Evolutionary conservation across 2,329 filamentous ascomycete species (phyloP), one percentile per base, ranked within the genome.

Genomic region (Calonectria pseudoreteaudii): DNA sequence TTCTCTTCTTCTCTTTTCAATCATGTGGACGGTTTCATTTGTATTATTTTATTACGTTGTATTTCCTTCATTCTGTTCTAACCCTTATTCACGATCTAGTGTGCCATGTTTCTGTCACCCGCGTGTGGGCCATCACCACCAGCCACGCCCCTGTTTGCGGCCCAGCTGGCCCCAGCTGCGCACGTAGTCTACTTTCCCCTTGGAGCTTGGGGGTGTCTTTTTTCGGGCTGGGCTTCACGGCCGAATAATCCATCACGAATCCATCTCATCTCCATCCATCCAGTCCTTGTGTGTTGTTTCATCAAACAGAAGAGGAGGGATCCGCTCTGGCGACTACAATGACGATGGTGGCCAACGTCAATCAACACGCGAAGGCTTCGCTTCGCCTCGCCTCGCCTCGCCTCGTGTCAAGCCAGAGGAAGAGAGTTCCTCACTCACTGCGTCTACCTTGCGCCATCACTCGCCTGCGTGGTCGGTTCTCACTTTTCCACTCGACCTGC

Each of bases 101-200:
- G 44, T 47, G 44, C 44, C 44, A 47, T 47, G 44, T 23, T 23
- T 47, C 44, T 47, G 44, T 47, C 44, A 47, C 44, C n/a, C 20
- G n/a, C 44, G 44, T 47, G 69, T 47, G 69, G 49, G 67, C 68
- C 74, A 66, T 74, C 71, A 71, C 70, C 76, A 72, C 66, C 66
- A 31, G 65, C 30, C 67, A 30, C 47, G 31, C 73, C 73, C 73
- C 74, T 75, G 77, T 68, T 75, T 78, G 44, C 49, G 66, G 68
- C 53, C 62, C 72, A 64, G 70, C 60, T 52, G 66, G 67, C 73
- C 73, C 72, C 70, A 74, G 70, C 60, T 76, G 56, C 65, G 44
- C 50, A 49, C 50, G 13, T 31, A n/a, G 31, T 28, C 23, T 70
- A 26, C 49, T 65, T 66, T 65, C 47, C 56, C 41, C 44, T 62